Base-by-base conservation (phyloP, 192 early-diverging fungal species). In the Entomortierella beljakovae region DNA sequence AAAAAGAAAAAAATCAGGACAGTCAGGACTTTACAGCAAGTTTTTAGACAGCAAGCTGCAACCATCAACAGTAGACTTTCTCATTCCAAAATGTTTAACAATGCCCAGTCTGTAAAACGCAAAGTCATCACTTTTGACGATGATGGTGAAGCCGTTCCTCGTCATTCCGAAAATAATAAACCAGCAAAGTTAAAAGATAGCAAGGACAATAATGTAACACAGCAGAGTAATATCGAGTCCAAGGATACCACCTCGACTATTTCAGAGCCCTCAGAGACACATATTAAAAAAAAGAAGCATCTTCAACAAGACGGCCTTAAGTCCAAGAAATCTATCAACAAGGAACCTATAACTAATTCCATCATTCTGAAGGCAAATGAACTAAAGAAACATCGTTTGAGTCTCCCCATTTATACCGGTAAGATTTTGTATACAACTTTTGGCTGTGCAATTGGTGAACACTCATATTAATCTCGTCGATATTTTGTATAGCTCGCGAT, bases 71-170 rank as follows among this genome's bases (percentile, higher is more conserved):
- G 35, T 32, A 29, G 6, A 48, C 61, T 11, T 60, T 38, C 18
- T n/a, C 25, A 35, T 33, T n/a, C 54, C 43, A 42, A 31, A 32
- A 46, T 76, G 72, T 76, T 76, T 53, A 76, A 57, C 33, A 76
- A 35, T 38, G 42, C 57, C 28, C 64, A 76, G n/a, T 26, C 38
- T 28, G 72, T 65, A 28, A 76, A 76, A 38, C 49, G 72, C 4
- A 76, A 76, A 48, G 72, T 68, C 50, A 76, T 76, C 37, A 76
- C 72, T 28, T 76, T 76, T 29, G 72, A 62, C 65, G 72, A 68
- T 54, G 64, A 76, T 23, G 72, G 64, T 29, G 65, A 76, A 38
- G 32, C 52, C 15, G 43, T 68, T 26, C 26, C 37, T n/a, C 64
- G 57, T 34, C 49, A 28, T 37, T 42, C 31, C 28, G 34, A 37